Percentiles rank a stretch among this genome's conserved stretches.
These are phyloP conservation scores for Fusarium sp. DNA, from an alignment of 2,329 filamentous ascomycete species.

Conservation along the genomic window DNA sequence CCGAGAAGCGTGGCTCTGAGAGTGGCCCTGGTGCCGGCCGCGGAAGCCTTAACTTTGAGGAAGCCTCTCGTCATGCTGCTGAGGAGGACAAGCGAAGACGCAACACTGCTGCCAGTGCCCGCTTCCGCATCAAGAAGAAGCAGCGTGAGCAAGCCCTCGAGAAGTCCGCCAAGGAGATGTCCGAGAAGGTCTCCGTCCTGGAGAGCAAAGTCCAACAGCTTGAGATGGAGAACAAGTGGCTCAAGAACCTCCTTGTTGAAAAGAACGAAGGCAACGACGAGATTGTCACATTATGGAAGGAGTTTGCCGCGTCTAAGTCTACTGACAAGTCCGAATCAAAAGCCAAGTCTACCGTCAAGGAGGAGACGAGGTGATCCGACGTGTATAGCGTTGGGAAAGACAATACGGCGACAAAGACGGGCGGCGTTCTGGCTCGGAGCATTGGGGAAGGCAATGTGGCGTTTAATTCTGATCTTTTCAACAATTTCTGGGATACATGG, in stretches of 20 bases:
- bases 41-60: slow-evolving; percentile 68
- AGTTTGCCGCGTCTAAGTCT: slow-evolving; percentile 53
- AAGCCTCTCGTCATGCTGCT: slow-evolving; percentile 75
- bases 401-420: slow-evolving; percentile 22
- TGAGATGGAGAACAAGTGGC: slow-evolving; percentile 85
- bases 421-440: slow-evolving; percentile 40
- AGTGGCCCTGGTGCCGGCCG: slow-evolving; percentile 51
- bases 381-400: slow-evolving; percentile 19
- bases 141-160: slow-evolving; percentile 89
- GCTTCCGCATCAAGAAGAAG: slow-evolving; percentile 96
- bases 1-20: slow-evolving; percentile 60
- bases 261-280: slow-evolving; percentile 75
- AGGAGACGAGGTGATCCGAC: slow-evolving; percentile 34
- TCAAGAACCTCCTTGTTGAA: slow-evolving; percentile 82
- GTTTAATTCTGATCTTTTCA: slow-evolving; percentile 39
- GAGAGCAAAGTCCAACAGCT: slow-evolving; percentile 79
- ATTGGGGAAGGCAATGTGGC: slow-evolving; percentile 28
- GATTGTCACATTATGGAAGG: slow-evolving; percentile 61
- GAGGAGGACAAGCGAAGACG: slow-evolving; percentile 91
- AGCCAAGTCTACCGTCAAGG: slow-evolving; percentile 40
- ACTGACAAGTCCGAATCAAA: slow-evolving; percentile 45
- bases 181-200: slow-evolving; percentile 77
- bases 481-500: slow-evolving; percentile 27
- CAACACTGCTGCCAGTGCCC: slow-evolving; percentile 87
- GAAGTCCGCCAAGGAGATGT: slow-evolving; percentile 82